phyloP scores from a whole-genome alignment of 192 early-diverging fungal genomes.

The Umbelopsis sp. region DNA sequence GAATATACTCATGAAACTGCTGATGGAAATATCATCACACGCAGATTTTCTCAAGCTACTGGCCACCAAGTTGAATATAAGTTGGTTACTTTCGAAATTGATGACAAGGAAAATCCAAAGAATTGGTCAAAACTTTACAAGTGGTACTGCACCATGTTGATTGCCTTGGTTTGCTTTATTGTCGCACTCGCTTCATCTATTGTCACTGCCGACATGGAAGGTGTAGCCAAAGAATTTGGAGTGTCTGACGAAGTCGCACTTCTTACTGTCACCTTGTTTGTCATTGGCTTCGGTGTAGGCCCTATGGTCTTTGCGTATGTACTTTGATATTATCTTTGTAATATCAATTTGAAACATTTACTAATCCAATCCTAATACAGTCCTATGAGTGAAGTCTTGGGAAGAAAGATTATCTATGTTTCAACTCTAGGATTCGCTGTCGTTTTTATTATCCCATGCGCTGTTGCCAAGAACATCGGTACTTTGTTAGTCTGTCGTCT shows the following conservation, averaged over 20 bases:
- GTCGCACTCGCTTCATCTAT: background rate
- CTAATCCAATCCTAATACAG: background rate
- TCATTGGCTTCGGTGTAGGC: background rate
- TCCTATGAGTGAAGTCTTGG: conserved; percentile 13
- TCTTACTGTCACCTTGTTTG: background rate
- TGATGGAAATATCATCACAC: background rate
- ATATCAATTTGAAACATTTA: background rate
- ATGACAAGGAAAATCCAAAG: background rate
- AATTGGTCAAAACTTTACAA: conserved; percentile 14
- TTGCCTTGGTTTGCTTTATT: conserved; percentile 4
- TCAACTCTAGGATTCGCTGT: conserved; percentile 5
- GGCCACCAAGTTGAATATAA: conserved; percentile 11
- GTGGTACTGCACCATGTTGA: conserved; percentile 12
- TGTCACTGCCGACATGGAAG: conserved; percentile 1
- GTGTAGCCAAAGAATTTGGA: background rate
- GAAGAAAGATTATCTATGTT: conserved; percentile 5
- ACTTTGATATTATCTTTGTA: background rate
- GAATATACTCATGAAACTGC: conserved; percentile 11
- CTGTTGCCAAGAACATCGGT: conserved; percentile 21
- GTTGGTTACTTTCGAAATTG: conserved; percentile 10
- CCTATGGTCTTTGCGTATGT: conserved; percentile 17
- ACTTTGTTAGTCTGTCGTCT: conserved; percentile 36
- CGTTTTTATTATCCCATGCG: conserved; percentile 3
- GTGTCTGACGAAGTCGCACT: background rate
- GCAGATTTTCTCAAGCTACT: conserved; percentile 2